Base-by-base conservation (phyloP, 306 rosid genomes). In the Luffa aegyptiaca region DNA sequence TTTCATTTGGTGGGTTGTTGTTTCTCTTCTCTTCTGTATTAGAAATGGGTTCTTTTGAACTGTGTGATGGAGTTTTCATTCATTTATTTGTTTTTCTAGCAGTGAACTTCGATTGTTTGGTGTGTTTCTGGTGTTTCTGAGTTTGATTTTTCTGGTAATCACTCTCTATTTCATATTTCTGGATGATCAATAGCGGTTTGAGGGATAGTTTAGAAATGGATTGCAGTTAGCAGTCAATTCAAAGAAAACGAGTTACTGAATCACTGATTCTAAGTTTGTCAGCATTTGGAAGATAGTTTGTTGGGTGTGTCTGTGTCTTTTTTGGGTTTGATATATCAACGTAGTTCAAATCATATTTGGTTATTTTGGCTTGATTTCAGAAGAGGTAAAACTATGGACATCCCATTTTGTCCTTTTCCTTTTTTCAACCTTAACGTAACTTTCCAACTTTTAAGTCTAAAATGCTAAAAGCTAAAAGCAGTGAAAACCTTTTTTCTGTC, bases 1-100 rank as follows among this genome's bases (percentile, higher is more conserved):
- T 55, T 75, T 55, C 65, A 55, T 53, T 39, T 56, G 79, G 79
- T 76, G 65, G 21, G 79, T 55, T 17, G 36, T 36, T 75, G 2
- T 37, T 55, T 51, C 5, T 52, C 20, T 52, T 33, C 13, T 55
- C 79, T 49, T 53, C 16, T 36, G 35, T 44, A 52, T 76, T 76
- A 10, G 2, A 17, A n/a, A 14, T 53, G 44, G 44, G 5, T 36
- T n/a, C n/a, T 75, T 75, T 17, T 16, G 62, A 74, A 31, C 5
- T 44, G 10, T n/a, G 13, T 72, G 6, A 14, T 49, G 12, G 21
- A 73, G 13, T 31, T 49, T 73, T 26, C 21, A 10, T 48, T 46
- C 42, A 12, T 20, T 48, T 48, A 26, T 21, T 73, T 45, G 12
- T 49, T 10, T 45, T 45, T 72, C 57, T 51, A 21, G 35, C 55